These are phyloP conservation scores for Corynascus novoguineensis DNA, from an alignment of 495 filamentous ascomycete species.

Conservation along the genomic window DNA sequence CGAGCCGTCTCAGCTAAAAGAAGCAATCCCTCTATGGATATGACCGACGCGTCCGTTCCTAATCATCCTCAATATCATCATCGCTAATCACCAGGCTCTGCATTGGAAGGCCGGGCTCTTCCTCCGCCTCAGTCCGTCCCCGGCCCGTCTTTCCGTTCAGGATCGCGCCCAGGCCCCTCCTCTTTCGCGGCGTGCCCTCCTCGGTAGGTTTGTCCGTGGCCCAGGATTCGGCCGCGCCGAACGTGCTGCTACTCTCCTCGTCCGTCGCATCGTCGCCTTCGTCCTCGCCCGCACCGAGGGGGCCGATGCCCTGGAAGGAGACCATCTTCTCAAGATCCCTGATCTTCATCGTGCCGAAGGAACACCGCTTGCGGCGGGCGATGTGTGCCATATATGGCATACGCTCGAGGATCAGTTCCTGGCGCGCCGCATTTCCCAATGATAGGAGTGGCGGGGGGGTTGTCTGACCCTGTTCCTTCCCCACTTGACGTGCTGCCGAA, in stretches of 20 bases:
- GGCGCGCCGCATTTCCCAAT: slow-evolving; percentile 56
- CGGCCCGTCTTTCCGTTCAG: slow-evolving; percentile 12
- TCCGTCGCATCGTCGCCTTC: slow-evolving; percentile 45
- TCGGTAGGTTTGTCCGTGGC: slow-evolving; percentile 53
- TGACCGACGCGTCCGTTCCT: slow-evolving; percentile 8
- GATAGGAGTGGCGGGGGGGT: slow-evolving; percentile 37
- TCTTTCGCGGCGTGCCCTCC: slow-evolving; percentile 35
- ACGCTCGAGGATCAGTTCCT: slow-evolving; percentile 72
- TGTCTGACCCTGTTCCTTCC: slow-evolving; percentile 1
- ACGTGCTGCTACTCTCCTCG: slow-evolving; percentile 28
- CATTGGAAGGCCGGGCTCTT: slow-evolving; percentile 39
- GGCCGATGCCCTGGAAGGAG: slow-evolving; percentile 52
- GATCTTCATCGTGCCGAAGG: slow-evolving; percentile 23
- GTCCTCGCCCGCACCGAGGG: slow-evolving; percentile 29
- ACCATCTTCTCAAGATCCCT: slow-evolving; percentile 65
- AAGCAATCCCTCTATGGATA: not conserved
- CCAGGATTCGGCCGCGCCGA: slow-evolving; percentile 43
- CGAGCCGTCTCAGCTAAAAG: not conserved
- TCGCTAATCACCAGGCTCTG: slow-evolving; percentile 76
- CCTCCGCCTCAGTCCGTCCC: slow-evolving; percentile 17
- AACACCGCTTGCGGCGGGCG: slow-evolving; percentile 33
- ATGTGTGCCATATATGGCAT: slow-evolving; percentile 80
- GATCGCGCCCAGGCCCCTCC: slow-evolving; percentile 24
- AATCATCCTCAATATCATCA: slow-evolving; percentile 93
- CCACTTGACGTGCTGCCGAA: not conserved